Base-by-base conservation (phyloP, 257 asterid genomes). In the Verbascum thapsus region DNA sequence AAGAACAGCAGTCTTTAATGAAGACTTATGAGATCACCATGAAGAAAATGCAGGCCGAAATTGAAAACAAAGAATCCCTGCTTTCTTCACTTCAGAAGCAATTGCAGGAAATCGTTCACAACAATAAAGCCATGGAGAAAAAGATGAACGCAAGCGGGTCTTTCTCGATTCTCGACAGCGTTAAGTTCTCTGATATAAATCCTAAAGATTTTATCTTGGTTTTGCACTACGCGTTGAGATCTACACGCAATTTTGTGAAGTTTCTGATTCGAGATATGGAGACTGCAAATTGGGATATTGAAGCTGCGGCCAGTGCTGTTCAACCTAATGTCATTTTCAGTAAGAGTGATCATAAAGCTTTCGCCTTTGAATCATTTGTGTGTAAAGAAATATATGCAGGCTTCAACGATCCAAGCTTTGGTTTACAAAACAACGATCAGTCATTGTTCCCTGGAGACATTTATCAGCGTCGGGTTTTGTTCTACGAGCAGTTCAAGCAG, bases 1-100 rank as follows among this genome's bases (percentile, higher is more conserved):
- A 83, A 53, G 99, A 92, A 23, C 99, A 92, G 80, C 97, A 92
- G 80, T 76, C 94, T 16, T 30, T 92, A 56, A 87, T 89, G 97
- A 92, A 85, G 85, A 87, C 97, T 2, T 92, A 89, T 11, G 97
- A 92, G 67, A 85, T 92, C 44, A 92, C 99, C 2, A 92, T 89
- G 96, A 89, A 80, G 85, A 92, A 92, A 81, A 81, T 92, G 97
- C 88, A 82, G 72, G 72, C 77, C 0, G 97, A 89, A 11, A 80
- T 85, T 17, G 97, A 89, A 6, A 41, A 11, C 30, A 87, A 75
- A 73, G 96, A 73, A 23, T 12, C 71, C 0, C 71, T 30, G 7
- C 43, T 83, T 17, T 40, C 58, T 40, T 56, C 68, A 3, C 76
- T 82, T 18, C 80, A 23, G 3, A 43, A 66, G 3, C 60, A 68